Percentiles rank a stretch among this genome's conserved stretches.
phyloP scores from a whole-genome alignment of 2,329 filamentous ascomycete species.

The Knufia petricola region DNA sequence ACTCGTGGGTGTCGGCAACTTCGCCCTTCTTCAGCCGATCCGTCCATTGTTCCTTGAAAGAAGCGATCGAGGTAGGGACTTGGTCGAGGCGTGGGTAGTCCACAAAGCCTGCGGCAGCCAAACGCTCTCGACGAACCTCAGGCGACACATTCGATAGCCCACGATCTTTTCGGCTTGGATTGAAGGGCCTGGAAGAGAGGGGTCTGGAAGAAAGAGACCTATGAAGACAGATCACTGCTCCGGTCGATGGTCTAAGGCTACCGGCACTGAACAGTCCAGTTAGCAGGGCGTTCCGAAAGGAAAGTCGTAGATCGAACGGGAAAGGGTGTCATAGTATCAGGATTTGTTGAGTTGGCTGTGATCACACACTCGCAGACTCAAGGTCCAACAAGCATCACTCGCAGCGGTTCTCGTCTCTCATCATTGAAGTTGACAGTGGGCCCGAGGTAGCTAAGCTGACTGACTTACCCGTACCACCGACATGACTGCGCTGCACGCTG shows the following conservation, averaged over 20 bases:
- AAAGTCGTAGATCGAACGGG: not conserved
- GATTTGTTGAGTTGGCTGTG: too few relatives aligned
- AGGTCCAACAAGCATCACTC: conserved; percentile 45
- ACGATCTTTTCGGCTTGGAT: not conserved
- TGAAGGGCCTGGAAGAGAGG: not conserved
- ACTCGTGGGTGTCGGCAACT: not conserved
- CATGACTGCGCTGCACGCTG: conserved; percentile 3
- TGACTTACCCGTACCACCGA: conserved; percentile 28
- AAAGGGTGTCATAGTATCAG: not conserved
- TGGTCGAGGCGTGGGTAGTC: conserved; percentile 10
- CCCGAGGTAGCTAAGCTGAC: too few relatives aligned
- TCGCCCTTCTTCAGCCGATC: not conserved
- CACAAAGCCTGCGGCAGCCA: not conserved
- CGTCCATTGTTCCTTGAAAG: not conserved
- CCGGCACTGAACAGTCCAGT: not conserved
- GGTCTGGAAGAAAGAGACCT: not conserved
- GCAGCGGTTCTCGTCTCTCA: conserved; percentile 56
- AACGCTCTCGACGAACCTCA: not conserved
- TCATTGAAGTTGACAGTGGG: too few relatives aligned
- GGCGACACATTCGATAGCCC: conserved; percentile 1
- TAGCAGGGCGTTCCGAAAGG: not conserved
- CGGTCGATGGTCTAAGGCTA: not conserved
- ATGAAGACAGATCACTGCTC: too few relatives aligned
- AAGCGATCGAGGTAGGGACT: not conserved
- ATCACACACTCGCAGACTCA: conserved; percentile 26